phyloP scores from a whole-genome alignment of 1,284 basidiomycete genomes.

The Violaceomyces palustris region DNA sequence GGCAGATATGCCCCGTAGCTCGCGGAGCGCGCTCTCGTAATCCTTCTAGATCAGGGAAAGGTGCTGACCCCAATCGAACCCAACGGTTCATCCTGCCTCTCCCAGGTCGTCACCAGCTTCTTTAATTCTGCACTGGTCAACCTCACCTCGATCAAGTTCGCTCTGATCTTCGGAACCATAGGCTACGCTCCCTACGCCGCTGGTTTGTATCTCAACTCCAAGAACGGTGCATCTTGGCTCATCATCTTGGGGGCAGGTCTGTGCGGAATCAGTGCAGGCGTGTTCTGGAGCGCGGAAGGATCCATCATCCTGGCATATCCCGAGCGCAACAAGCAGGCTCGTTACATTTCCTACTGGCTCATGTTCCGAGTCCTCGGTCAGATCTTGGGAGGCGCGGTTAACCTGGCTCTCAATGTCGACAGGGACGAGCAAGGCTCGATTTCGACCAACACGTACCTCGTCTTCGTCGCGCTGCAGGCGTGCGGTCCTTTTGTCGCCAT shows the following conservation, averaged over 20 bases:
- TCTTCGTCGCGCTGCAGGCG: slow-evolving; percentile 54
- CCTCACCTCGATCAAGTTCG: slow-evolving; percentile 39
- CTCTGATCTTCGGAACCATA: slow-evolving; percentile 42
- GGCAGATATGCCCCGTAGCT: no score
- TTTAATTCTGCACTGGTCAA: slow-evolving; percentile 33
- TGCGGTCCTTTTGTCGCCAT: slow-evolving; percentile 49
- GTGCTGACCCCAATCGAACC: no score
- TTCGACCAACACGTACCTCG: slow-evolving; percentile 50
- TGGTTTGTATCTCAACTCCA: slow-evolving; percentile 45
- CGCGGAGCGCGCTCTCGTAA: no score
- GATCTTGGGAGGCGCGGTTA: slow-evolving; percentile 52
- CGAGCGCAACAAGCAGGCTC: slow-evolving; percentile 43
- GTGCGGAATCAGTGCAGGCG: slow-evolving; percentile 52
- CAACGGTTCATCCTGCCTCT: no score
- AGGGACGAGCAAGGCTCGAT: slow-evolving; percentile 45
- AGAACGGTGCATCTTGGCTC: slow-evolving; percentile 46
- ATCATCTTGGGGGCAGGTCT: slow-evolving; percentile 52
- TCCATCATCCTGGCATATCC: slow-evolving; percentile 46
- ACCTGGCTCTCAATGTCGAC: slow-evolving; percentile 52
- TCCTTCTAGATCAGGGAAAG: no score
- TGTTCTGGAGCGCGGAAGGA: slow-evolving; percentile 49
- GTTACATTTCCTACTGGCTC: slow-evolving; percentile 53
- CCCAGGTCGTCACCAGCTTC: slow-evolving; percentile 48
- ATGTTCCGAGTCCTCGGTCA: slow-evolving; percentile 47
- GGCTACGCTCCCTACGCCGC: slow-evolving; percentile 53